A percentile compares a stretch with the other conserved stretches of the same genome.
phyloP scores from a whole-genome alignment of 371 early-diverging fungal species.

The Mucor irregularis region DNA sequence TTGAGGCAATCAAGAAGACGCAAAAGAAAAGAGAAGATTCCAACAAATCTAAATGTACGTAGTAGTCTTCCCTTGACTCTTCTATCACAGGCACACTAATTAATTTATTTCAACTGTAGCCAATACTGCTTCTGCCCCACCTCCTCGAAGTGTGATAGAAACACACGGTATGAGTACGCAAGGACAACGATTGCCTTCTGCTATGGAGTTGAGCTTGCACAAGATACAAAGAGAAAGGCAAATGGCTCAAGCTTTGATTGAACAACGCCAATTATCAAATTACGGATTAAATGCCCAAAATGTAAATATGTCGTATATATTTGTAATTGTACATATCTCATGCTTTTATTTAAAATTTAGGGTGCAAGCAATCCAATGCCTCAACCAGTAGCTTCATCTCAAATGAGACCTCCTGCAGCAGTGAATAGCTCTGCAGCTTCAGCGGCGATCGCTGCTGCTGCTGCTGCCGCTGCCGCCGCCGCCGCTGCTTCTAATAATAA shows the following conservation, averaged over 20 bases:
- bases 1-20: slow-evolving; percentile 53
- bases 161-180: slow-evolving; percentile 44
- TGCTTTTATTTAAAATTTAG: slow-evolving; percentile 14
- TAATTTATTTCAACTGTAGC: not conserved
- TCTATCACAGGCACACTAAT: not conserved
- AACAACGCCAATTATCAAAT: slow-evolving; percentile 63
- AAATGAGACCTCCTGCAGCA: slow-evolving; percentile 22
- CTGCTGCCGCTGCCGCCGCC: slow-evolving; percentile 31
- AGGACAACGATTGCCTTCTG: slow-evolving; percentile 60
- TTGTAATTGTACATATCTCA: not conserved
- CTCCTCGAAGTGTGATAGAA: slow-evolving; percentile 49
- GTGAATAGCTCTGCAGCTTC: slow-evolving; percentile 23
- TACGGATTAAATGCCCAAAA: slow-evolving; percentile 11
- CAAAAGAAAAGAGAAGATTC: slow-evolving; percentile 53
- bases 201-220: slow-evolving; percentile 70
- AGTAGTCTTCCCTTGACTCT: not conserved
- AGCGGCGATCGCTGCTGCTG: slow-evolving; percentile 32
- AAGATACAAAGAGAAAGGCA: slow-evolving; percentile 78
- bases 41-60: slow-evolving; percentile 28
- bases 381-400: slow-evolving; percentile 26
- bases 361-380: slow-evolving; percentile 27
- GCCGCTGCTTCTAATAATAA: slow-evolving; percentile 32
- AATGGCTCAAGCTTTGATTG: slow-evolving; percentile 64
- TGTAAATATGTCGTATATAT: slow-evolving; percentile 6
- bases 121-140: slow-evolving; percentile 18